Conservation (phyloP, 805 yeast species). For the Brettanomyces naardenensis region DNA sequence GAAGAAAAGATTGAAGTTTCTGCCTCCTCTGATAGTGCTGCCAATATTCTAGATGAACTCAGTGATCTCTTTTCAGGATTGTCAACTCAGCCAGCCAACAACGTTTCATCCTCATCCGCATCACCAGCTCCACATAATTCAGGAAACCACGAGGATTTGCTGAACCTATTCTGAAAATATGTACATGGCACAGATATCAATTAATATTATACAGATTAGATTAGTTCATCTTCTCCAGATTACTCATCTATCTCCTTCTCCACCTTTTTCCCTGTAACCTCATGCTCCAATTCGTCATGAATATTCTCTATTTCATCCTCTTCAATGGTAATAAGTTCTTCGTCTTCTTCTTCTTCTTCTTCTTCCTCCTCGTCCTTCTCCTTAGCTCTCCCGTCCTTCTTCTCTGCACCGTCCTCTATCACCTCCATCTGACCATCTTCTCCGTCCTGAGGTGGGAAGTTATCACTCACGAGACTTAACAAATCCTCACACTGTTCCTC, state of each 20-base stretch:
- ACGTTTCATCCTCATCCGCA: not conserved
- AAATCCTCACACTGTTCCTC: constrained; percentile 58
- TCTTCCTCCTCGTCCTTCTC: constrained; percentile 7
- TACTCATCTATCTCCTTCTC: constrained; percentile 20
- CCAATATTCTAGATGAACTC: constrained; percentile 54
- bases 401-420: constrained; percentile 8
- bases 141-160: constrained; percentile 1
- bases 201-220: no score
- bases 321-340: constrained; percentile 15
- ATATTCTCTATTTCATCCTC: constrained; percentile 13
- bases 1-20: constrained; percentile 17
- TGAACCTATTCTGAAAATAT: constrained; percentile 3
- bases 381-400: constrained; percentile 13
- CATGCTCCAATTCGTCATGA: constrained; percentile 22
- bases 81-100: constrained; percentile 18
- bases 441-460: constrained; percentile 36
- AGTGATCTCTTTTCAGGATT: constrained; percentile 55
- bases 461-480: constrained; percentile 43
- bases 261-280: constrained; percentile 12
- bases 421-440: constrained; percentile 10
- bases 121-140: not conserved
- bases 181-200: no score
- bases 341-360: constrained; percentile 13
- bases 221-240: no score
- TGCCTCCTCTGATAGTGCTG: constrained; percentile 21